Evolutionary conservation across 2,329 filamentous ascomycete species (phyloP), one percentile per base, ranked within the genome.

Genomic region (Colletotrichum aenigma): DNA sequence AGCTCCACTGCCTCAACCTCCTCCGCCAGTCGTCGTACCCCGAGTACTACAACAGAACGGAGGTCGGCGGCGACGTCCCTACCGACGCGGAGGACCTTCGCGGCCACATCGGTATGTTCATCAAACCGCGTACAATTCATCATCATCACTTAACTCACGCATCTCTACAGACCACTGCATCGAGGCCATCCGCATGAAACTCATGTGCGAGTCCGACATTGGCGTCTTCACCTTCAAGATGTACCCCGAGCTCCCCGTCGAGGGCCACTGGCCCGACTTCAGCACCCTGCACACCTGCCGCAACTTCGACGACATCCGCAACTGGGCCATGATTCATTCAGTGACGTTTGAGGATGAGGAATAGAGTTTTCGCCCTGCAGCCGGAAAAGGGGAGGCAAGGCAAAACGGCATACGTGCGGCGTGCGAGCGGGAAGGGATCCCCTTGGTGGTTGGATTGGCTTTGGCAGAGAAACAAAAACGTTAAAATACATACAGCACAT

Each of bases 141-240:
- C 21, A 10, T 0, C 0, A 12, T 16, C 61, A 13, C 9, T 16
- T 18, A 16, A 38, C 62, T 75, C 36, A 58, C 32, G 4, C 21
- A 30, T 71, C 16, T 76, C 15, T 12, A 30, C 78, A 82, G 88
- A 91, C 79, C 88, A 90, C 79, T 91, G 89, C 81, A 86, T 90
- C 75, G 89, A 91, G 78, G 86, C 89, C 6, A 80, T 91, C 52
- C 82, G 89, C 8, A 84, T 88, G 77, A 89, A 88, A 60, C 83
- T 90, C 61, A 89, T 91, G 86, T 91, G 89, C 79, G 88, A 91
- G 78, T 85, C 86, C 60, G 89, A 91, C 73, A 83, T 90, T 77
- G 88, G 89, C 12, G 85, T 91, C 30, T 90, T 90, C 77, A 88
- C 89, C 2, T 90, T 91, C 81, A 86, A 88, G 74, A 82, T 83